Evolutionary conservation across 345 rosid species (phyloP).

Genomic region (Salix arbutifolia): DNA sequence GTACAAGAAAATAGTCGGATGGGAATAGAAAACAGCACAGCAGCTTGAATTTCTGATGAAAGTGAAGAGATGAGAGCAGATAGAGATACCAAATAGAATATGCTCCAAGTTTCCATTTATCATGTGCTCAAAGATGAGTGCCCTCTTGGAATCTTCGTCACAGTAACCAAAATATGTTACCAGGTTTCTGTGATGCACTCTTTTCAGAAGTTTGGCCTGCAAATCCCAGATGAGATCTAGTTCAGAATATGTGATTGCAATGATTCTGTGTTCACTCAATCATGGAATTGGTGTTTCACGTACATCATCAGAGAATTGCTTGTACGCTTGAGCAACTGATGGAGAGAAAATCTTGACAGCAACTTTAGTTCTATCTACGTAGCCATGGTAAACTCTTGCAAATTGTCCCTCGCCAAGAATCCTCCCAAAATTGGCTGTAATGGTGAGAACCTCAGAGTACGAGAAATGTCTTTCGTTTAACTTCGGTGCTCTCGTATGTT

Average conservation of each 20-base stretch:
- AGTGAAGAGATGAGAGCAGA: too few species aligned
- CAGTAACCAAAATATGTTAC: conserved; percentile 7
- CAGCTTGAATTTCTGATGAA: too few species aligned
- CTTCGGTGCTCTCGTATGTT: not conserved
- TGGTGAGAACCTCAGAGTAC: conserved; percentile 2
- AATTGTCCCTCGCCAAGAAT: conserved; percentile 20
- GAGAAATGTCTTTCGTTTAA: not conserved
- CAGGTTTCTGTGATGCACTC: conserved; percentile 16
- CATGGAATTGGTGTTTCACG: not conserved
- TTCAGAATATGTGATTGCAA: too few species aligned
- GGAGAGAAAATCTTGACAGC: conserved; percentile 20
- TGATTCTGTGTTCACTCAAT: too few species aligned
- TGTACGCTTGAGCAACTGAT: conserved; percentile 1
- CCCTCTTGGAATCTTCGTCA: not conserved
- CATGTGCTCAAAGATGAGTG: conserved; percentile 17
- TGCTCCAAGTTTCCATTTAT: conserved; percentile 10
- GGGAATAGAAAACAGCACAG: not conserved
- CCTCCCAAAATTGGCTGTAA: conserved; percentile 8
- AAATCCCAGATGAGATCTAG: not conserved
- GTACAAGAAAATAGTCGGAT: not conserved
- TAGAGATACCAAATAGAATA: not conserved
- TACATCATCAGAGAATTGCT: conserved; percentile 15
- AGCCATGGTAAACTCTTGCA: conserved; percentile 10
- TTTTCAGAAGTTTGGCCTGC: conserved; percentile 6
- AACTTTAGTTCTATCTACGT: conserved; percentile 12